These are phyloP conservation scores for Chloranthus sessilifolius DNA, from an alignment of 164 flowering plant genomes.

Conservation along the genomic window DNA sequence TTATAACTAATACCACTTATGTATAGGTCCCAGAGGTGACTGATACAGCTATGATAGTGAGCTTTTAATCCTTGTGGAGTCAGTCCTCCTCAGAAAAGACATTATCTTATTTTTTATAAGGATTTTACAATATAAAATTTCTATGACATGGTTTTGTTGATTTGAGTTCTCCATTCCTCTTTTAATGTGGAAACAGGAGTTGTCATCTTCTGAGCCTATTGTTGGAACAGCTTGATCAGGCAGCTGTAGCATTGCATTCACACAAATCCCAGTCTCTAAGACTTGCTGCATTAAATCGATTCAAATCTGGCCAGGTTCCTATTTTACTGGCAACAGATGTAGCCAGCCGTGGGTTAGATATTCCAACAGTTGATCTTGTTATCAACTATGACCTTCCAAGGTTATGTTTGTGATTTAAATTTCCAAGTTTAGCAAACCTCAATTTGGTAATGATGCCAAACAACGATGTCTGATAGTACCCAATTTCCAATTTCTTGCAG, in stretches of 20 bases:
- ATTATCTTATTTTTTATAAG: too few relatives aligned
- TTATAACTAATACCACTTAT: too few relatives aligned
- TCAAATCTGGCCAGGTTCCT: conserved; percentile 80
- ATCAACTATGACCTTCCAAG: conserved; percentile 92
- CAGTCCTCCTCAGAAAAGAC: too few relatives aligned
- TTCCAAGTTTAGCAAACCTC: neutral
- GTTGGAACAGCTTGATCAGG: conserved; percentile 75
- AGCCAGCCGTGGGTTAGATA: conserved; percentile 93
- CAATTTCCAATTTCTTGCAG: conserved; percentile 28
- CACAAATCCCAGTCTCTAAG: conserved; percentile 73
- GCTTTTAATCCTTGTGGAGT: too few relatives aligned
- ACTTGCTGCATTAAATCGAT: conserved; percentile 72
- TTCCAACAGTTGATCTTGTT: conserved; percentile 96
- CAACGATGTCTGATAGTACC: neutral
- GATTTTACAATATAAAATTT: too few relatives aligned
- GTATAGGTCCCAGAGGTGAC: too few relatives aligned
- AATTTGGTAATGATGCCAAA: conserved; percentile 4
- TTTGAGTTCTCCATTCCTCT: neutral
- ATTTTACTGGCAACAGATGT: conserved; percentile 90
- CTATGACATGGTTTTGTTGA: too few relatives aligned
- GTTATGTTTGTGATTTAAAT: conserved; percentile 22
- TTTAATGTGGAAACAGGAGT: conserved; percentile 36
- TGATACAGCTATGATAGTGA: too few relatives aligned
- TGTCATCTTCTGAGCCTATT: conserved; percentile 73
- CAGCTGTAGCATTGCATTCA: conserved; percentile 68